Conservation (phyloP, 805 yeast genomes). For the Wickerhamomyces xylosicus region DNA sequence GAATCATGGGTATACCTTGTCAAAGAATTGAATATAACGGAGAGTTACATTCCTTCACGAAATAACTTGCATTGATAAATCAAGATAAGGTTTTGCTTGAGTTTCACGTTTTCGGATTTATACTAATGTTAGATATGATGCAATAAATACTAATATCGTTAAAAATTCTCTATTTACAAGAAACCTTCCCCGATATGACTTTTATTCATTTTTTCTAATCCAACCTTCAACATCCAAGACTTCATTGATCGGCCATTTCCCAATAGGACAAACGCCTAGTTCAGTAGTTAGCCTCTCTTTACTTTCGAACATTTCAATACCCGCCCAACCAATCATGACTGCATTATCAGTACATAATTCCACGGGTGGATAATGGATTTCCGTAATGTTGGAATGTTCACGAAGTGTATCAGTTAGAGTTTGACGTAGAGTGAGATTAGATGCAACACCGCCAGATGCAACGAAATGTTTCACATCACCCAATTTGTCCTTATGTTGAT, state of each 20-base stretch:
- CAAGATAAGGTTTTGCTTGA: too few species aligned
- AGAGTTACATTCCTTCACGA: slow-evolving; percentile 40
- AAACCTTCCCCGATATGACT: background rate
- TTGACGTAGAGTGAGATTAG: slow-evolving; percentile 48
- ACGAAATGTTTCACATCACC: slow-evolving; percentile 44
- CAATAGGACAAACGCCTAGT: slow-evolving; percentile 47
- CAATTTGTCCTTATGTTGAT: slow-evolving; percentile 30
- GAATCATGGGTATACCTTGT: slow-evolving; percentile 55
- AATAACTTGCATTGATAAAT: background rate
- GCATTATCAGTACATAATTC: slow-evolving; percentile 89
- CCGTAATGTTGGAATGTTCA: background rate
- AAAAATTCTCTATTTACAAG: slow-evolving; percentile 1
- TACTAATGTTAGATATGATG: too few species aligned
- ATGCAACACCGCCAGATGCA: slow-evolving; percentile 92
- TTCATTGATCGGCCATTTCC: slow-evolving; percentile 75
- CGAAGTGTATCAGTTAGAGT: slow-evolving; percentile 35
- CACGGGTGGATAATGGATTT: slow-evolving; percentile 45
- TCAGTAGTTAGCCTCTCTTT: slow-evolving; percentile 29
- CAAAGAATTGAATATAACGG: slow-evolving; percentile 41
- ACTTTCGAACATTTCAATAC: slow-evolving; percentile 70
- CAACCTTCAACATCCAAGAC: slow-evolving; percentile 42
- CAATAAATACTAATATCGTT: too few species aligned
- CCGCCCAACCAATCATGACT: slow-evolving; percentile 96
- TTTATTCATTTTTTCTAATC: slow-evolving; percentile 23
- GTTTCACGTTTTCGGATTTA: too few species aligned